A percentile compares a stretch with the other conserved stretches of the same genome.
These are phyloP conservation scores for Vigna radiata DNA, from an alignment of 306 rosid species.

Conservation along the genomic window DNA sequence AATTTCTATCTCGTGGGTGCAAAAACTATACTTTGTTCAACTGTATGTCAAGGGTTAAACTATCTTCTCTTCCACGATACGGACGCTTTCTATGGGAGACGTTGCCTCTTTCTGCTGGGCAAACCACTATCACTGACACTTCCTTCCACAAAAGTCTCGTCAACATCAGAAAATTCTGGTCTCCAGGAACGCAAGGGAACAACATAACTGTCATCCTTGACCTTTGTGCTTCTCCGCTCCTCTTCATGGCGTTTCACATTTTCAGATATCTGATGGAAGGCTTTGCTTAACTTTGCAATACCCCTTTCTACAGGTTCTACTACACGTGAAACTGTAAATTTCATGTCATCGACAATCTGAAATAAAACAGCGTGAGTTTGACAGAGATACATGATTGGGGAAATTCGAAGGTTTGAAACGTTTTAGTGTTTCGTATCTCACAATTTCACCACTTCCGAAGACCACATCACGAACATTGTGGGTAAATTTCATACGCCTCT, in stretches of 20 bases:
- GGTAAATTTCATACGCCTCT: slow-evolving; percentile 76
- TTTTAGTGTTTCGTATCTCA: slow-evolving; percentile 52
- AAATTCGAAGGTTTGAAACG: slow-evolving; percentile 3
- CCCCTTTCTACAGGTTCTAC: slow-evolving; percentile 98
- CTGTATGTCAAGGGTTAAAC: neutral
- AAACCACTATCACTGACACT: slow-evolving; percentile 90
- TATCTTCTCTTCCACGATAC: slow-evolving; percentile 57
- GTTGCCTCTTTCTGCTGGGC: slow-evolving; percentile 60
- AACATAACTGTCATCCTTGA: slow-evolving; percentile 78
- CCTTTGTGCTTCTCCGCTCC: slow-evolving; percentile 72
- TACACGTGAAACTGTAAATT: slow-evolving; percentile 88
- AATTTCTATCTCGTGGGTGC: slow-evolving; percentile 29
- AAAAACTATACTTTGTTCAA: slow-evolving; percentile 36
- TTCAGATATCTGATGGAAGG: slow-evolving; percentile 90
- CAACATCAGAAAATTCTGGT: slow-evolving; percentile 74
- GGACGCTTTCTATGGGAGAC: slow-evolving; percentile 59
- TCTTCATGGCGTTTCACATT: slow-evolving; percentile 88
- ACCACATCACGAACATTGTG: slow-evolving; percentile 94
- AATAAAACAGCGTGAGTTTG: slow-evolving; percentile 41
- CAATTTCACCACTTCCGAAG: slow-evolving; percentile 97
- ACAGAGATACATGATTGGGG: neutral
- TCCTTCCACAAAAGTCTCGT: slow-evolving; percentile 69
- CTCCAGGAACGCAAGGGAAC: slow-evolving; percentile 77
- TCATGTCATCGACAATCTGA: slow-evolving; percentile 99
- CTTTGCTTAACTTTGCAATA: slow-evolving; percentile 76